A percentile compares a stretch with the other conserved stretches of the same genome.
Evolutionary conservation across 2,329 filamentous ascomycete genomes (phyloP).

Genomic region (Claviceps pazoutovae): DNA sequence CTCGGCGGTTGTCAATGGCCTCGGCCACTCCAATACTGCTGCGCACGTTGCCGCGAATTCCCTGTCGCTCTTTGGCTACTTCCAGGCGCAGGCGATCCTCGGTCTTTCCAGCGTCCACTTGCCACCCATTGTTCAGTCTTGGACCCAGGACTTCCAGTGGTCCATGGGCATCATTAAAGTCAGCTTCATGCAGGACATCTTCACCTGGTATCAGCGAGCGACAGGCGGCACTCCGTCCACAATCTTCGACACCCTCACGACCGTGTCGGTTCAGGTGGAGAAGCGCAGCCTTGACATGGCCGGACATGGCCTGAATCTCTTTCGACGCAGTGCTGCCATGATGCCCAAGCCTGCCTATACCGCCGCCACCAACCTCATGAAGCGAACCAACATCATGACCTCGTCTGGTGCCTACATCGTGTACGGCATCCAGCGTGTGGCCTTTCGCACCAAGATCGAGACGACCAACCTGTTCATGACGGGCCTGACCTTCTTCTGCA

Average conservation of each 20-base stretch:
- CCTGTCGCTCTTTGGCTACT: slow-evolving; percentile 85
- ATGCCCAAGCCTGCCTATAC: slow-evolving; percentile 27
- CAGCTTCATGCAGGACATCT: slow-evolving; percentile 74
- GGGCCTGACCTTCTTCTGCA: slow-evolving; percentile 73
- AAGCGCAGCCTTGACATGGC: slow-evolving; percentile 38
- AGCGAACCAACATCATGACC: slow-evolving; percentile 40
- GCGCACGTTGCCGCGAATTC: slow-evolving; percentile 90
- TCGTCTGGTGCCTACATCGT: slow-evolving; percentile 47
- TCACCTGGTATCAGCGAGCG: slow-evolving; percentile 90
- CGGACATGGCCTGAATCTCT: slow-evolving; percentile 26
- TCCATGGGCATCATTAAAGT: slow-evolving; percentile 90
- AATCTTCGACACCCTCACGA: slow-evolving; percentile 58
- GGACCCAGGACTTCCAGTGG: slow-evolving; percentile 98
- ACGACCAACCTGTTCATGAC: slow-evolving; percentile 89
- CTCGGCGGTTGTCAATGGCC: slow-evolving; percentile 76
- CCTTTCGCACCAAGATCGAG: slow-evolving; percentile 64
- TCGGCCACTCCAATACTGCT: slow-evolving; percentile 87
- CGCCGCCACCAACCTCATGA: slow-evolving; percentile 29
- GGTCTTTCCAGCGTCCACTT: slow-evolving; percentile 70
- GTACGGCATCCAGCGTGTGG: slow-evolving; percentile 76
- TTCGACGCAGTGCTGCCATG: slow-evolving; percentile 41
- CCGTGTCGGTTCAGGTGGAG: slow-evolving; percentile 71
- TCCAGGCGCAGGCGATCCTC: slow-evolving; percentile 86
- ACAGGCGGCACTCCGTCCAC: slow-evolving; percentile 77
- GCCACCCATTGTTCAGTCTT: slow-evolving; percentile 77